A percentile compares a stretch with the other conserved stretches of the same genome.
These are phyloP conservation scores for Cercospora sp. DNA, from an alignment of 2,329 filamentous ascomycete species.

Conservation along the genomic window DNA sequence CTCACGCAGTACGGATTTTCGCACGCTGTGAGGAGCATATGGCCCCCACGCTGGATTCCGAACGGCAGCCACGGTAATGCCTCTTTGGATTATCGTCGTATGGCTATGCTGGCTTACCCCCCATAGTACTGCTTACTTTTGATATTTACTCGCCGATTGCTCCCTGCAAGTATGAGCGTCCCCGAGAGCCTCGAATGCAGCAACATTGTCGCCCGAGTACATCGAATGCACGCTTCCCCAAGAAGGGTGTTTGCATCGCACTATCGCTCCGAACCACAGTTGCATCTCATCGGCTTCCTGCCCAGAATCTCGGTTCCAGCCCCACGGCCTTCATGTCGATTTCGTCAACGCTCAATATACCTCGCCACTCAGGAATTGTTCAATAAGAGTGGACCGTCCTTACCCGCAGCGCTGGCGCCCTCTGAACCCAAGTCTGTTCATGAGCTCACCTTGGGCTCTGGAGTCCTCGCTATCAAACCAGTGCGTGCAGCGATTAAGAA, in stretches of 20 bases:
- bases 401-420: neutral
- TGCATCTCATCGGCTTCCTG: neutral
- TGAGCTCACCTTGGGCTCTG: neutral
- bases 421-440: neutral
- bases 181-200: slow-evolving; percentile 2
- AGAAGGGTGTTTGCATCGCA: slow-evolving; percentile 2
- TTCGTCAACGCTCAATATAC: neutral
- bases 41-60: neutral
- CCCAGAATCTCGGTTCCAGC: neutral
- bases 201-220: neutral
- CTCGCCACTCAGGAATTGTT: neutral
- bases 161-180: neutral
- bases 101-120: neutral
- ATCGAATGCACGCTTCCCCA: neutral
- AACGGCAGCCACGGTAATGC: neutral
- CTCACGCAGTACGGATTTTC: neutral
- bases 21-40: neutral
- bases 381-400: neutral
- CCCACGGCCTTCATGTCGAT: neutral
- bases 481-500: neutral
- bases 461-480: neutral
- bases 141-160: slow-evolving; percentile 5
- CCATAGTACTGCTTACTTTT: too few relatives aligned
- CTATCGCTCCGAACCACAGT: slow-evolving; percentile 1
- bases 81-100: neutral